Conservation (phyloP, 2,329 filamentous ascomycete genomes). For the Trichoderma aggressivum region DNA sequence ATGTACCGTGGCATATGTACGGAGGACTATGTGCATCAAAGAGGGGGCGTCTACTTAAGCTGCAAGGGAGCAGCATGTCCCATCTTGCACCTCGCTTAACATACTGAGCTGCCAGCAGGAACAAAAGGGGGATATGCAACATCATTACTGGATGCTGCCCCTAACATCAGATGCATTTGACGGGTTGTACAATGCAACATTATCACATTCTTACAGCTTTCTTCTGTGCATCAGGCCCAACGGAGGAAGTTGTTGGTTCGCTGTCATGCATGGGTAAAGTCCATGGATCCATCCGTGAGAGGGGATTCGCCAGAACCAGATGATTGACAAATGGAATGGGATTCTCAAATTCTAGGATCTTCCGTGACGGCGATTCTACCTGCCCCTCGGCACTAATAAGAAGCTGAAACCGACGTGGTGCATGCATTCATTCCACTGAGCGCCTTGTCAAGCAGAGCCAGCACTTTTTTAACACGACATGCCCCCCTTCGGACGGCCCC, state of each 20-base stretch:
- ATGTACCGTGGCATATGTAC: not conserved
- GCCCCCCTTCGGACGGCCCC: not conserved
- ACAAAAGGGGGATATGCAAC: not conserved
- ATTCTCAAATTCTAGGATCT: not conserved
- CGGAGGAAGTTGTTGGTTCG: not conserved
- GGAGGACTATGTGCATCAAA: not conserved
- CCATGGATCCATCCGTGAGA: not conserved
- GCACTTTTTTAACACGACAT: not conserved
- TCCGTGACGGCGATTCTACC: not conserved
- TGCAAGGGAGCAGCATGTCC: not conserved
- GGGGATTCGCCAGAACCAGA: not conserved
- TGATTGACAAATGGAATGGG: not conserved
- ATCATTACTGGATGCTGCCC: not conserved
- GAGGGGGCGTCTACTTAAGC: not conserved
- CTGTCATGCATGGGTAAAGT: not conserved
- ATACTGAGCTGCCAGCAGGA: not conserved
- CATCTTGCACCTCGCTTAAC: constrained; percentile 1
- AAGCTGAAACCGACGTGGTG: not conserved
- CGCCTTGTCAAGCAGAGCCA: not conserved
- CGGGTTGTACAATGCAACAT: not conserved
- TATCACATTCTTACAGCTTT: not conserved
- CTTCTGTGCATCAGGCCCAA: not conserved
- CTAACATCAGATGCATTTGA: not conserved
- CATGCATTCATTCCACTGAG: not conserved
- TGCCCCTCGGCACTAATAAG: not conserved